Conservation (phyloP, 768 basidiomycete species). For the Pleurotus tuoliensis region DNA sequence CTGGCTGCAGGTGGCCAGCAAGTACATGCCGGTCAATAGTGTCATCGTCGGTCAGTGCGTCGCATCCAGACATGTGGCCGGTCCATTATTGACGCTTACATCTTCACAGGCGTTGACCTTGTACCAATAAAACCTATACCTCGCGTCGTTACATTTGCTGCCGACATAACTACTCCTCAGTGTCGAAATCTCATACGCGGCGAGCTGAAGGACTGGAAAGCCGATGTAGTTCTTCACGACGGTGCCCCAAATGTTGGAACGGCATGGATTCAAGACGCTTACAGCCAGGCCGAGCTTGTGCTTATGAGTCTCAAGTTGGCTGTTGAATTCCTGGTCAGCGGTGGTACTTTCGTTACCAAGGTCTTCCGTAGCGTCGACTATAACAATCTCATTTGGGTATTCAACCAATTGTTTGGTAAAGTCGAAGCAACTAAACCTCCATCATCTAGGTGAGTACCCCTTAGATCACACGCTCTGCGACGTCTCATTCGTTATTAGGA, state of each 20-base stretch:
- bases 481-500: constrained; percentile 44
- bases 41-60: constrained; percentile 75
- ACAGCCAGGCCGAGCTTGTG: constrained; percentile 94
- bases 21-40: constrained; percentile 93
- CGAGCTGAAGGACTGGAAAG: constrained; percentile 98
- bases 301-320: constrained; percentile 93
- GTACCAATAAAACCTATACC: constrained; percentile 96
- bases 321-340: constrained; percentile 89
- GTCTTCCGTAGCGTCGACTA: constrained; percentile 98
- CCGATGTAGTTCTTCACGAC: constrained; percentile 96
- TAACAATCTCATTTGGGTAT: constrained; percentile 98
- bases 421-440: constrained; percentile 99
- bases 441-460: constrained; percentile 73
- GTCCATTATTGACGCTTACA: constrained; percentile 5
- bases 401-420: constrained; percentile 91
- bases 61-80: not conserved
- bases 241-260: constrained; percentile 99
- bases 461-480: not conserved
- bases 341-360: constrained; percentile 95
- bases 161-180: constrained; percentile 90
- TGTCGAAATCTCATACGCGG: constrained; percentile 84
- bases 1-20: constrained; percentile 98
- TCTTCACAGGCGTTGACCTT: constrained; percentile 78
- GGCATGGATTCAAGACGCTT: constrained; percentile 99
- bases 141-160: constrained; percentile 83